A percentile compares a stretch with the other conserved stretches of the same genome.
Conservation (phyloP, 1,139 yeast genomes). For the Taphrina confusa region DNA sequence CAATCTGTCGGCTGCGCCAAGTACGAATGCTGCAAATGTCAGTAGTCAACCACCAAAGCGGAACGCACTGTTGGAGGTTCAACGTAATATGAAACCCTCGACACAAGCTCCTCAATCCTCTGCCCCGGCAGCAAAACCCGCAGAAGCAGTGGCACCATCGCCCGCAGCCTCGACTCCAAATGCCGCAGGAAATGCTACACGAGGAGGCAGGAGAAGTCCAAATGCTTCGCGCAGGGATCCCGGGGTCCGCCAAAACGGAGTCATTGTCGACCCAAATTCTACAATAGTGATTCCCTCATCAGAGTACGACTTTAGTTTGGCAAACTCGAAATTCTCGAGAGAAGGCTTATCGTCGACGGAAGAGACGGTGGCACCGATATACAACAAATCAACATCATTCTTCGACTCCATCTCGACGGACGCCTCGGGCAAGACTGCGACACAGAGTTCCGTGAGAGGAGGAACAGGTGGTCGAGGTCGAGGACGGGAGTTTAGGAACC, state of each 20-base stretch:
- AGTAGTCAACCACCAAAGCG: constrained; percentile 32
- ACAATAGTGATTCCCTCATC: constrained; percentile 34
- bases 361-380: constrained; percentile 59
- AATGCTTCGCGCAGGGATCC: constrained; percentile 11
- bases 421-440: constrained; percentile 12
- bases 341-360: constrained; percentile 14
- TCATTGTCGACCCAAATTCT: constrained; percentile 23
- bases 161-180: constrained; percentile 6
- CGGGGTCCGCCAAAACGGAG: constrained; percentile 27
- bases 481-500: constrained; percentile 57
- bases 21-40: constrained; percentile 31
- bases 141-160: constrained; percentile 4
- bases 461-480: constrained; percentile 43
- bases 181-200: neutral
- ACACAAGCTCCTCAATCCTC: neutral
- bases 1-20: constrained; percentile 20
- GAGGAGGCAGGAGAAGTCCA: constrained; percentile 16
- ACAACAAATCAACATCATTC: constrained; percentile 57
- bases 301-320: constrained; percentile 36
- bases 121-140: constrained; percentile 47
- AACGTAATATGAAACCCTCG: constrained; percentile 10
- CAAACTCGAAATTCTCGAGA: constrained; percentile 36
- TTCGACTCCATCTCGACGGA: constrained; percentile 56
- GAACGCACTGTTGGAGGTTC: constrained; percentile 29
- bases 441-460: constrained; percentile 14